A percentile compares a stretch with the other conserved stretches of the same genome.
These are phyloP conservation scores for Eucalyptus fibrosa DNA, from an alignment of 345 rosid species.

Conservation along the genomic window DNA sequence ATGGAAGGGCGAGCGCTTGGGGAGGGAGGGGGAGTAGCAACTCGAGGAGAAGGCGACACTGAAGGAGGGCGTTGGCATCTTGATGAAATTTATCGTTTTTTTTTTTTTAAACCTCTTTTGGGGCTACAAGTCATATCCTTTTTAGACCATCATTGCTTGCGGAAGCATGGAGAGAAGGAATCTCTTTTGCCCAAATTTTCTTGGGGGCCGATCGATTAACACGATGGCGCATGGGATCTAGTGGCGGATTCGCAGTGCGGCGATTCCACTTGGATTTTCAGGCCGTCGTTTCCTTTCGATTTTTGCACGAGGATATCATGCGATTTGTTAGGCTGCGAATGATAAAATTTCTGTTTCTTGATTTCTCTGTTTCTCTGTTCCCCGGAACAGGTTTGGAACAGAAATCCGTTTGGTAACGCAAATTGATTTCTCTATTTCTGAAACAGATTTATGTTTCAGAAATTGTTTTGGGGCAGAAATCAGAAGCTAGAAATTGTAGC, in stretches of 20 bases:
- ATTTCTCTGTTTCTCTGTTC: too few relatives aligned
- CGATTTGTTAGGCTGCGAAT: not conserved
- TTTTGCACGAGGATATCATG: not conserved
- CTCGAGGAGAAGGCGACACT: too few relatives aligned
- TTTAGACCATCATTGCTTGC: not conserved
- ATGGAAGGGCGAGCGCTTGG: slow-evolving; percentile 4
- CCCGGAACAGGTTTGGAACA: too few relatives aligned
- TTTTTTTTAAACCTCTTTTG: not conserved
- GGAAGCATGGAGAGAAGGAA: not conserved
- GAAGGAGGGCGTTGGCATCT: not conserved
- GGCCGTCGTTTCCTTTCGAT: not conserved
- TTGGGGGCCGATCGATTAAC: not conserved
- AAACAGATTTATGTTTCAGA: too few relatives aligned
- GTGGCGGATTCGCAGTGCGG: not conserved
- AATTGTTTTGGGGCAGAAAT: too few relatives aligned
- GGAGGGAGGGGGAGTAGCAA: slow-evolving; percentile 22
- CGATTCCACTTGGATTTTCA: not conserved
- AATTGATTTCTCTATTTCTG: too few relatives aligned
- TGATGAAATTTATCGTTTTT: not conserved
- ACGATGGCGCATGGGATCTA: not conserved
- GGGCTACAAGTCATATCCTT: not conserved
- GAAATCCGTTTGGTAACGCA: too few relatives aligned
- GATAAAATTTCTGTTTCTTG: too few relatives aligned
- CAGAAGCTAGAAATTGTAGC: too few relatives aligned
- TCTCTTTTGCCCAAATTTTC: not conserved